Percentiles rank a stretch among this genome's conserved stretches.
Evolutionary conservation across 495 filamentous ascomycete species (phyloP).

Genomic region (Sabuloglossum arenarium): DNA sequence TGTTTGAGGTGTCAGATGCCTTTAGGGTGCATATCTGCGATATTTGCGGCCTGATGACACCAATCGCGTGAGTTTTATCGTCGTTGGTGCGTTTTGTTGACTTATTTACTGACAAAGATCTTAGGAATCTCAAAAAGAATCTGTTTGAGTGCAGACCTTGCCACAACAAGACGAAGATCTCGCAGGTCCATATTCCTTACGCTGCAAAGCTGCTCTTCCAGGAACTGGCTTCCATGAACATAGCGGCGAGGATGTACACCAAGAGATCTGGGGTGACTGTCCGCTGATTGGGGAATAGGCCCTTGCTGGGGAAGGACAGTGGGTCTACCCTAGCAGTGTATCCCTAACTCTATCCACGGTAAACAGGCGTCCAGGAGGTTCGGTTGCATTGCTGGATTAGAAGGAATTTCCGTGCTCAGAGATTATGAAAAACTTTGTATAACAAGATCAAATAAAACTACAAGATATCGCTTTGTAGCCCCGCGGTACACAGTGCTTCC

Average conservation of each 20-base stretch:
- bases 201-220: constrained; percentile 98
- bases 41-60: constrained; percentile 96
- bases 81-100: neutral
- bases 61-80: constrained; percentile 67
- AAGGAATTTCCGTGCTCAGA: too few species aligned
- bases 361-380: neutral
- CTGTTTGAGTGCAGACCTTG: constrained; percentile 92
- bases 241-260: constrained; percentile 91
- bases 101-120: constrained; percentile 10
- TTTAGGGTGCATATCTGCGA: constrained; percentile 97
- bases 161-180: constrained; percentile 96
- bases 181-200: constrained; percentile 92
- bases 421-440: too few species aligned
- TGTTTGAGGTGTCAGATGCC: constrained; percentile 96
- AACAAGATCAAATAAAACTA: too few species aligned
- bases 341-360: neutral
- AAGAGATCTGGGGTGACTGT: constrained; percentile 33
- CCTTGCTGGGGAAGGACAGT: neutral
- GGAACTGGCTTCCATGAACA: constrained; percentile 95
- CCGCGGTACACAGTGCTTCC: neutral
- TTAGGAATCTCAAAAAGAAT: constrained; percentile 81
- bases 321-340: too few species aligned
- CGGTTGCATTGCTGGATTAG: neutral
- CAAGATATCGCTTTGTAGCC: neutral
- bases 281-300: neutral